phyloP scores from a whole-genome alignment of 345 rosid genomes.

The Euphorbia peplus region DNA sequence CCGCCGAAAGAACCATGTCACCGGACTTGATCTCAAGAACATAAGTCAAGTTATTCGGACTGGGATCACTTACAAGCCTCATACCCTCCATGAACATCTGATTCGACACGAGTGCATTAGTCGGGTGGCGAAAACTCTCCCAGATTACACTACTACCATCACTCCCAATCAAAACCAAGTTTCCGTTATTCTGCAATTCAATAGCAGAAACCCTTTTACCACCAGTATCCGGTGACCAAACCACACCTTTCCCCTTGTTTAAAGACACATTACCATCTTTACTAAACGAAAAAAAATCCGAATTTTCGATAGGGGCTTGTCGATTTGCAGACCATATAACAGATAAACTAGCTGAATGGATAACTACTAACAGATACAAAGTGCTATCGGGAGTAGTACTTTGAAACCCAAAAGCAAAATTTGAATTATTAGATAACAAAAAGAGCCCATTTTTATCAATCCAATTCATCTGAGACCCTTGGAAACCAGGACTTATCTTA shows the following conservation, averaged over 20 bases:
- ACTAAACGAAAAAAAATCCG: slow-evolving; percentile 56
- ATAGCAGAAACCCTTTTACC: slow-evolving; percentile 58
- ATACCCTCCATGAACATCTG: slow-evolving; percentile 65
- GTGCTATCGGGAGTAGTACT: slow-evolving; percentile 39
- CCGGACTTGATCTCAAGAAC: slow-evolving; percentile 75
- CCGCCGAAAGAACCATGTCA: slow-evolving; percentile 65
- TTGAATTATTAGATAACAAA: slow-evolving; percentile 57
- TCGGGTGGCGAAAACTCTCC: slow-evolving; percentile 91
- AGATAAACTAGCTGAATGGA: slow-evolving; percentile 35
- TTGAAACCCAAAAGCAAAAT: slow-evolving; percentile 60
- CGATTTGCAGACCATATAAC: slow-evolving; percentile 84
- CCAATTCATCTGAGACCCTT: slow-evolving; percentile 72
- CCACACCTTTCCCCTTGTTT: slow-evolving; percentile 36
- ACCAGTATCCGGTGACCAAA: slow-evolving; percentile 56
- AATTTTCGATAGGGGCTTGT: slow-evolving; percentile 51
- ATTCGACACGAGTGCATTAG: slow-evolving; percentile 58
- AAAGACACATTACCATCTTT: slow-evolving; percentile 54
- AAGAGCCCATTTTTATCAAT: slow-evolving; percentile 60
- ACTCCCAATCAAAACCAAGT: slow-evolving; percentile 55
- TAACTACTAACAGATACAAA: slow-evolving; percentile 47
- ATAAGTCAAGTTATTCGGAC: slow-evolving; percentile 51
- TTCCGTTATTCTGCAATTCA: slow-evolving; percentile 75
- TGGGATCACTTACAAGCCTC: slow-evolving; percentile 60
- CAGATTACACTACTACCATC: slow-evolving; percentile 39
- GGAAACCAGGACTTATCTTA: slow-evolving; percentile 41